Conservation (phyloP, 768 basidiomycete species). For the Pleurotus djamor region DNA sequence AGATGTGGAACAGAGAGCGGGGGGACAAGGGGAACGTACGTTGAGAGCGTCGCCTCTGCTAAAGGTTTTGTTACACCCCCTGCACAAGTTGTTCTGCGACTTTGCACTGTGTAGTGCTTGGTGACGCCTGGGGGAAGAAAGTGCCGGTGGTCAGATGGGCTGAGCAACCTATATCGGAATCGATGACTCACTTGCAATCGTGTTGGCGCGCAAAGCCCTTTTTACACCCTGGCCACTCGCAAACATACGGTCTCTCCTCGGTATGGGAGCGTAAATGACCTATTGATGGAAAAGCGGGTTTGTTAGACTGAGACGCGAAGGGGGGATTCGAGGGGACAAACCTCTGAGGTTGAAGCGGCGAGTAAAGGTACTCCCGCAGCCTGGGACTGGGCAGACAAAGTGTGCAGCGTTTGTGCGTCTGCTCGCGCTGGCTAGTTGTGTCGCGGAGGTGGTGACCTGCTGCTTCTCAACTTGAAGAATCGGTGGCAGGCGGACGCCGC, state of each 20-base stretch:
- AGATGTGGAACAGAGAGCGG: conserved; percentile 11
- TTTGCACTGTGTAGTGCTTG: conserved; percentile 87
- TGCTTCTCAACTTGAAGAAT: conserved; percentile 92
- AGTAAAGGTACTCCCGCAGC: conserved; percentile 97
- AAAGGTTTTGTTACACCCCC: conserved; percentile 93
- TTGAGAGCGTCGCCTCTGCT: conserved; percentile 93
- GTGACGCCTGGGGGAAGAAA: conserved; percentile 58
- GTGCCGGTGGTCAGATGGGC: conserved; percentile 5
- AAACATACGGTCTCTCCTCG: conserved; percentile 92
- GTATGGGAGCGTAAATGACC: conserved; percentile 95
- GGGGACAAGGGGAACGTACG: conserved; percentile 48
- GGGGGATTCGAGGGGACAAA: conserved; percentile 22
- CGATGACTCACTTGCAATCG: conserved; percentile 84
- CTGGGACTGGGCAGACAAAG: conserved; percentile 92
- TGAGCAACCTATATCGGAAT: conserved; percentile 6
- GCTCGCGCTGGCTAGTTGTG: conserved; percentile 88
- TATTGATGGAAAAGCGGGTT: conserved; percentile 22
- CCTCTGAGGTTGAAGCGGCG: conserved; percentile 87
- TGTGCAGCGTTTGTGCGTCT: conserved; percentile 88
- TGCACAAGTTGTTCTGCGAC: conserved; percentile 81
- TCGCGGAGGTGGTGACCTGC: conserved; percentile 93
- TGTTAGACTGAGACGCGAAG: not conserved
- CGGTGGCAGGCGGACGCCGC: conserved; percentile 64
- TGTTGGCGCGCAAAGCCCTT: conserved; percentile 96
- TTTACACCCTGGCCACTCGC: conserved; percentile 91